Base-by-base conservation (phyloP, 1,139 yeast genomes). In the Saccharomycopsis crataegensis region DNA sequence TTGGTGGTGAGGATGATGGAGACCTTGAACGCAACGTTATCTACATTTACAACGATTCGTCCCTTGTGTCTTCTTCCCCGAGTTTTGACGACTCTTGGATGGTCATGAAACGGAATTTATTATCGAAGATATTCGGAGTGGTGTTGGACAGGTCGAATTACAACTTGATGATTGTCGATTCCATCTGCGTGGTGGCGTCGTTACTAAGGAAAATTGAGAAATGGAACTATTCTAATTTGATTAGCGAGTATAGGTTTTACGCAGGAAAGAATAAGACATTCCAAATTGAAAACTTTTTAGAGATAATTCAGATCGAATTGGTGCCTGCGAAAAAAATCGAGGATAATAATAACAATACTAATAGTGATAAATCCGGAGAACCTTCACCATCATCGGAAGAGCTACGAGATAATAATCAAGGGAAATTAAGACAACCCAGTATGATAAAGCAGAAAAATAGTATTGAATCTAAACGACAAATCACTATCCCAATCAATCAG, bases 221-320 rank as follows among this genome's bases (percentile, higher is more conserved):
- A 67, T 91, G 97, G 98, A 84, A 83, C 61, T 86, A 86, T 64
- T 82, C 90, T 41, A 82, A 94, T 31, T 82, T 91, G 8, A 78
- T 90, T 36, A 86, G 85, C 60, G 98, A 93, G 66, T 93, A 88
- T 68, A 73, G 96, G 50, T 76, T 86, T 8, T 87, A 82, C 67
- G 76, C 89, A 1, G 86, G 90, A 38, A 80, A 80, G 57, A 83
- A 86, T 61, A 74, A 85, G 36, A 87, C 82, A 61, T 90, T 89
- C 65, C 80, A 78, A 64, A 90, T 93, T 5, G 96, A 91, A 63
- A 84, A 85, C 9, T 89, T 86, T 62, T 68, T 91, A 49, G 98
- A 91, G 62, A 68, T 89, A 59, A 71, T 87, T 5, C 79, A 80
- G 52, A 67, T 82, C 1, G 82, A 79, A 56, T 67, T 85, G 52